Conservation (phyloP, 441 rosid species). For the Biscutella laevigata region DNA sequence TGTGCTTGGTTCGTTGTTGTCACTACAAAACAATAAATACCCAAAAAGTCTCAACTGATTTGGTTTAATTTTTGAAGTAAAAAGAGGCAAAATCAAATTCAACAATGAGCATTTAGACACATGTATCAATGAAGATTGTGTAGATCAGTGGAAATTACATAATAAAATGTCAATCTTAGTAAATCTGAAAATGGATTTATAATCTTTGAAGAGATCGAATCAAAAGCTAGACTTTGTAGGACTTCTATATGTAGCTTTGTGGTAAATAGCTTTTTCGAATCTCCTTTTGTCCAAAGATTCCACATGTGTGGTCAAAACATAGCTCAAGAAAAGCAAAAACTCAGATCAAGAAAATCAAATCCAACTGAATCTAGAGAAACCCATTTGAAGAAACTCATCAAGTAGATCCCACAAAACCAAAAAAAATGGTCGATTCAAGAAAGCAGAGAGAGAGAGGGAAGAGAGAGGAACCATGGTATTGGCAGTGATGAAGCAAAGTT, state of each 20-base stretch:
- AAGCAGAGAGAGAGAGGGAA: neutral
- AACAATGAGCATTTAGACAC: slow-evolving; percentile 12
- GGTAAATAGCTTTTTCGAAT: too few species aligned
- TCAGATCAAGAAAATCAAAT: slow-evolving; percentile 15
- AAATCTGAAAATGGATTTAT: neutral
- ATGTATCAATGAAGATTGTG: neutral
- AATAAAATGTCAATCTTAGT: too few species aligned
- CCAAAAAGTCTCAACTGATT: slow-evolving; percentile 6
- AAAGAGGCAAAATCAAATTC: neutral
- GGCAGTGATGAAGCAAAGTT: slow-evolving; percentile 69
- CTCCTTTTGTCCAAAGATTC: slow-evolving; percentile 8
- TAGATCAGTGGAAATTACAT: slow-evolving; percentile 11
- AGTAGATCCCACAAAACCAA: slow-evolving; percentile 17
- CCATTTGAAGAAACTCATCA: neutral
- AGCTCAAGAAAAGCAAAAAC: neutral
- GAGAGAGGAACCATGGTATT: slow-evolving; percentile 53
- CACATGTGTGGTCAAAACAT: neutral
- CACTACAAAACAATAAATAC: slow-evolving; percentile 36
- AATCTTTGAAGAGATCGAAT: slow-evolving; percentile 4
- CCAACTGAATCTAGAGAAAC: slow-evolving; percentile 4
- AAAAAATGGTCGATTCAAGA: neutral
- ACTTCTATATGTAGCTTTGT: too few species aligned
- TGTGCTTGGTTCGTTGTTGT: slow-evolving; percentile 79
- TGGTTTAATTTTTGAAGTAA: too few species aligned
- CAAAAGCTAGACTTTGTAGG: neutral